Conservation (phyloP, 2,329 filamentous ascomycete genomes). For the Exophiala lecanii-corni region DNA sequence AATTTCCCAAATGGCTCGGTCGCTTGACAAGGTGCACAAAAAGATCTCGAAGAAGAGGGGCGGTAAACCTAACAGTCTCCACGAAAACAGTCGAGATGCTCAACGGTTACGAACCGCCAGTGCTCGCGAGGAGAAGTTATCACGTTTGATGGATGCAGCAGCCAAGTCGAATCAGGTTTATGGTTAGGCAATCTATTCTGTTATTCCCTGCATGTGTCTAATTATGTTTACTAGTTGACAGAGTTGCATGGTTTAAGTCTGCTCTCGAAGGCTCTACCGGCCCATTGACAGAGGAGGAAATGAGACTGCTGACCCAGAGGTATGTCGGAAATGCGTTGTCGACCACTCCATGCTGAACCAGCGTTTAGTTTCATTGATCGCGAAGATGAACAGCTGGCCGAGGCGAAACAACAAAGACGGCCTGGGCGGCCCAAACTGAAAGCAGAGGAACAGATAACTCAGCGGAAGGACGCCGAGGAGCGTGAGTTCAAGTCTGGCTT, state of each 20-base stretch:
- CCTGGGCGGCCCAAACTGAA: slow-evolving; percentile 73
- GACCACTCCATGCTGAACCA: slow-evolving; percentile 5
- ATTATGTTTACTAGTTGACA: slow-evolving; percentile 50
- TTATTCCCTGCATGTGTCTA: slow-evolving; percentile 11
- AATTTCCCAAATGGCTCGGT: slow-evolving; percentile 60
- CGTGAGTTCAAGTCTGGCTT: slow-evolving; percentile 82
- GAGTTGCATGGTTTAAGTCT: slow-evolving; percentile 68
- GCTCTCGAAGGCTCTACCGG: slow-evolving; percentile 41
- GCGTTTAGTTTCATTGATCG: slow-evolving; percentile 36
- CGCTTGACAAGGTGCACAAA: slow-evolving; percentile 79
- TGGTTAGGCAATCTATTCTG: slow-evolving; percentile 46
- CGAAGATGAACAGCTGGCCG: slow-evolving; percentile 35
- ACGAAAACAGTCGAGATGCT: slow-evolving; percentile 85
- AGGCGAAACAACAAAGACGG: slow-evolving; percentile 63
- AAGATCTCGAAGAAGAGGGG: slow-evolving; percentile 83
- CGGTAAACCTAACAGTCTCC: slow-evolving; percentile 67
- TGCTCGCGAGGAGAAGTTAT: slow-evolving; percentile 76
- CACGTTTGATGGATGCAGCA: slow-evolving; percentile 64
- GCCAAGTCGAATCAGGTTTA: slow-evolving; percentile 70
- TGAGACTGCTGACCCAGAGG: slow-evolving; percentile 54
- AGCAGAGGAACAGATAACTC: slow-evolving; percentile 70
- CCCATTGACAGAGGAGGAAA: slow-evolving; percentile 35
- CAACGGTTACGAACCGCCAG: slow-evolving; percentile 73
- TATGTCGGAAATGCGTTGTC: too few relatives aligned
- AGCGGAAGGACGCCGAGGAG: slow-evolving; percentile 65